A percentile compares a stretch with the other conserved stretches of the same genome.
phyloP scores from a whole-genome alignment of 2,329 filamentous ascomycete genomes.

The Aspergillus sp. region DNA sequence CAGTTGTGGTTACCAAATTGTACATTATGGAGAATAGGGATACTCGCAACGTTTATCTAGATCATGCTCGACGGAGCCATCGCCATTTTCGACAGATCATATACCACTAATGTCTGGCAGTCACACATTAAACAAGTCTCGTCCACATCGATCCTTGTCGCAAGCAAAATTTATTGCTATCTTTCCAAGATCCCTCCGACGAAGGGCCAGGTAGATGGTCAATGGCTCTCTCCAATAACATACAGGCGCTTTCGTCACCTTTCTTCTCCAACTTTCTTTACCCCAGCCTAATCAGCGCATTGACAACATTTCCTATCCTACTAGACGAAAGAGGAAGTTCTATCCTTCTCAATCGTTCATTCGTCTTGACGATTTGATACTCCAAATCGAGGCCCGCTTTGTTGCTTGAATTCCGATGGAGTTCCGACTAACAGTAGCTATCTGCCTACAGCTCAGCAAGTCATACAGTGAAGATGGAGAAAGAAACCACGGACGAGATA shows the following conservation, averaged over 20 bases:
- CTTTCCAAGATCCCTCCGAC: background rate
- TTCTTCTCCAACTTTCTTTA: constrained; percentile 2
- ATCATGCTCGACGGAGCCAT: background rate
- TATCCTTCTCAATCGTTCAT: background rate
- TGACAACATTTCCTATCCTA: background rate
- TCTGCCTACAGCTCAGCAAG: background rate
- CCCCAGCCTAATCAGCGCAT: background rate
- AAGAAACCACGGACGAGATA: background rate
- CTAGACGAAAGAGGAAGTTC: constrained; percentile 10
- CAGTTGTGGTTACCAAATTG: constrained; percentile 22
- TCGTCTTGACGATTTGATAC: background rate
- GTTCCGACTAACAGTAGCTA: background rate
- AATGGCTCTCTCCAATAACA: background rate
- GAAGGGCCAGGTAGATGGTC: background rate
- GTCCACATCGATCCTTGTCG: background rate
- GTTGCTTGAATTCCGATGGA: background rate
- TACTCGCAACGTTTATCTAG: constrained; percentile 5
- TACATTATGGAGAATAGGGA: constrained; percentile 30
- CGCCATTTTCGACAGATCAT: background rate
- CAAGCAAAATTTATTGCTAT: background rate
- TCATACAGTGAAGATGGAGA: constrained; percentile 10
- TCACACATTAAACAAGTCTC: background rate
- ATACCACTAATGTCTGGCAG: background rate
- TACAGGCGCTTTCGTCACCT: background rate
- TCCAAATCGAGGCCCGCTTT: constrained; percentile 4